These are phyloP conservation scores for Neofusicoccum laricinum DNA, from an alignment of 2,329 filamentous ascomycete species.

Conservation along the genomic window DNA sequence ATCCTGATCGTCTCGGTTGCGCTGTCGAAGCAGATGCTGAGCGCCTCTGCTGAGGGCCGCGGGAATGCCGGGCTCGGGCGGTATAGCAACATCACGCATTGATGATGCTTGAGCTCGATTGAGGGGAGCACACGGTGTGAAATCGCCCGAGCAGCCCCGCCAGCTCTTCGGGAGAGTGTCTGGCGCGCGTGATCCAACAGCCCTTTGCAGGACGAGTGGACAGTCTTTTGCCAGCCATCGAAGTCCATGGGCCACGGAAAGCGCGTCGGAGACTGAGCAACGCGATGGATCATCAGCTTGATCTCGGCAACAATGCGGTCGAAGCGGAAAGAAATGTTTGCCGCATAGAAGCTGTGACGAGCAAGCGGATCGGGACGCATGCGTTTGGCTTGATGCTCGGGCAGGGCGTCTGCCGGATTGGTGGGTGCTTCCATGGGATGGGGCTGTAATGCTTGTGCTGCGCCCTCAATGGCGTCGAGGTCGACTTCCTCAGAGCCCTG, in stretches of 20 bases:
- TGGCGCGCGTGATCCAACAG: not conserved
- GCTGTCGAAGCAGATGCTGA: conserved; percentile 45
- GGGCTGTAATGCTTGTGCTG: not conserved
- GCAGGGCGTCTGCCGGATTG: too few species aligned
- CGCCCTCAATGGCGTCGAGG: not conserved
- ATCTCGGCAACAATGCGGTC: conserved; percentile 13
- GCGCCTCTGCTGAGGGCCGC: conserved; percentile 41
- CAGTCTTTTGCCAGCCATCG: conserved; percentile 35
- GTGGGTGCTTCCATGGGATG: not conserved
- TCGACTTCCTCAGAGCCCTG: conserved; percentile 21
- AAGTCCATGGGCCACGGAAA: conserved; percentile 37
- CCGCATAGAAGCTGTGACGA: not conserved
- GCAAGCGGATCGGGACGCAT: not conserved
- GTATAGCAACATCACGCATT: conserved; percentile 49
- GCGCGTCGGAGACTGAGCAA: conserved; percentile 42
- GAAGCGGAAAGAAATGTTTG: conserved; percentile 35
- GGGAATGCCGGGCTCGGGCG: conserved; percentile 54
- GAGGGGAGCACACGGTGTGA: conserved; percentile 1
- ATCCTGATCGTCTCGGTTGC: conserved; percentile 42
- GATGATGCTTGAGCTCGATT: conserved; percentile 45
- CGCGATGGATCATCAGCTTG: conserved; percentile 16
- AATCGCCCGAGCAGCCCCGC: not conserved
- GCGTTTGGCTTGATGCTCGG: not conserved
- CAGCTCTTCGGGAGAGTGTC: not conserved
- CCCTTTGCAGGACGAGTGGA: conserved; percentile 23